Percentiles rank a stretch among this genome's conserved stretches.
phyloP scores from a whole-genome alignment of 306 rosid species.

The Pachyrhizus erosus region DNA sequence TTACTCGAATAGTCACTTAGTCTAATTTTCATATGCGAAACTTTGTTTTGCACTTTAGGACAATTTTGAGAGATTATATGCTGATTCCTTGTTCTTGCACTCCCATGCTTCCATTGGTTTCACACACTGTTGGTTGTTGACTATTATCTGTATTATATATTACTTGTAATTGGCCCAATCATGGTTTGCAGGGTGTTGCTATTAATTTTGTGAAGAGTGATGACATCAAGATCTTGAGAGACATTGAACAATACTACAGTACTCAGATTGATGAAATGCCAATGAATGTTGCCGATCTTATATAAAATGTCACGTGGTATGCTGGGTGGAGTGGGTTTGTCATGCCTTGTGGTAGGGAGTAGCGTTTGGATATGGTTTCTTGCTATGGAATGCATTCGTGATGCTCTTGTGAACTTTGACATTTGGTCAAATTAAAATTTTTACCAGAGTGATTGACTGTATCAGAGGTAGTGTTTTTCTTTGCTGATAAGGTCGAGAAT shows the following conservation, averaged over 20 bases:
- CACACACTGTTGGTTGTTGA: background rate
- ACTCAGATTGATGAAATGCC: slow-evolving; percentile 99
- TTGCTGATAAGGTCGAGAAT: slow-evolving; percentile 41
- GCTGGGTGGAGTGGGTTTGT: slow-evolving; percentile 49
- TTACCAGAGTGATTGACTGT: slow-evolving; percentile 16
- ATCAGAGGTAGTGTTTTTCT: background rate
- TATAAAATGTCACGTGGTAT: slow-evolving; percentile 45
- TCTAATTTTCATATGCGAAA: background rate
- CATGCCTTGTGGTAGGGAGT: slow-evolving; percentile 33
- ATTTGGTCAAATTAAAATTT: slow-evolving; percentile 33
- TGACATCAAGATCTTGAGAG: slow-evolving; percentile 94
- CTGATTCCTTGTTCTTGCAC: background rate
- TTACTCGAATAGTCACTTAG: background rate
- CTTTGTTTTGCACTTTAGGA: background rate
- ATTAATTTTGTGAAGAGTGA: slow-evolving; percentile 96
- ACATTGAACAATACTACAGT: slow-evolving; percentile 95
- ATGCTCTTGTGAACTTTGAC: slow-evolving; percentile 33
- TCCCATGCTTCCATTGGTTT: background rate
- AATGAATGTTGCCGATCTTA: slow-evolving; percentile 96
- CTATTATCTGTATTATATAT: background rate
- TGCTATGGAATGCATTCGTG: slow-evolving; percentile 14
- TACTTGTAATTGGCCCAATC: slow-evolving; percentile 12
- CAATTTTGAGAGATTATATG: slow-evolving; percentile 16
- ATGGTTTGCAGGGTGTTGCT: slow-evolving; percentile 89
- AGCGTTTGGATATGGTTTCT: slow-evolving; percentile 38